Base-by-base conservation (phyloP, 1,284 basidiomycete species). In the Takashimella koratensis region DNA sequence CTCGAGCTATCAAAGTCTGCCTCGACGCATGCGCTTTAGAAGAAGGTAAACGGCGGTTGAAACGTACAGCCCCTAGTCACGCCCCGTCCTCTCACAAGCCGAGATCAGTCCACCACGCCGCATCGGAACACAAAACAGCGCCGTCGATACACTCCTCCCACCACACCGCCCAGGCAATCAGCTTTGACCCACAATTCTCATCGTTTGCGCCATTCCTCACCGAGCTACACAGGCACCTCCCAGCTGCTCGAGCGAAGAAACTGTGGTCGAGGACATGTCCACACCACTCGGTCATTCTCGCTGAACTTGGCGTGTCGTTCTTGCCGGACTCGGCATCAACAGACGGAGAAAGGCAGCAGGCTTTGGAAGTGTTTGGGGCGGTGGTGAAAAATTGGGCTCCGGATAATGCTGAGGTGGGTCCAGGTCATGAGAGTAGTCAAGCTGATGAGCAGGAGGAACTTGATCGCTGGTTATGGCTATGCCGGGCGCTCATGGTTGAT, bases 181-280 rank as follows among this genome's bases (percentile, higher is more conserved):
- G 52, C 12, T 64, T 64, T 30, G 58, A 60, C 41, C 59, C 63
- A 11, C 55, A 64, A 19, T 66, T 71, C 47, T 70, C 68, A 16
- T 56, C 70, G 2, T 73, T 68, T 42, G 70, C 68, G 1, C 72
- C 72, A 5, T 60, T 74, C 3, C 56, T 74, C n/a, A 67, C 57
- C 13, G 69, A 67, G 47, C 54, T 74, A 8, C 70, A 71, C 54
- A 58, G 60, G 36, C 62, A 71, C 43, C 59, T 73, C 2, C 68
- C 68, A 1, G 66, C 63, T 8, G 70, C 70, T 24, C 59, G 71
- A 20, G 61, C 68, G 1, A 70, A 70, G 50, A 61, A 62, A 26
- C 51, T 66, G 1, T 74, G 72, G 72, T 68, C 67, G 0, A 55
- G 68, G 16, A 73, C 72, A 2, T 71, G 66, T 41, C 72, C 72